Percentiles rank a stretch among this genome's conserved stretches.
Conservation (phyloP, 2,329 filamentous ascomycete genomes). For the Penicillium brasilianum region DNA sequence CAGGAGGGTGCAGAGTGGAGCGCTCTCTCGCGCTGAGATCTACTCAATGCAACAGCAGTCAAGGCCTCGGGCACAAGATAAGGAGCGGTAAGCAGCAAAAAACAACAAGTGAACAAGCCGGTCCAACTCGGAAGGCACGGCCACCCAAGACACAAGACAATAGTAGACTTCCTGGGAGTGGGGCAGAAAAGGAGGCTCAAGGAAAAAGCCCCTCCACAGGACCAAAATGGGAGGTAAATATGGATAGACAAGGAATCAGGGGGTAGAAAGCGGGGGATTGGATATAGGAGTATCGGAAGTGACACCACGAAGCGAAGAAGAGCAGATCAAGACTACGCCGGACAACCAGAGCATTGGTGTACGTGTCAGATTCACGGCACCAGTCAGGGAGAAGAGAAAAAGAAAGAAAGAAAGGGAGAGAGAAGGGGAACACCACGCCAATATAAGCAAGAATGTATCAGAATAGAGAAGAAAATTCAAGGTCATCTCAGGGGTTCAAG, state of each 20-base stretch:
- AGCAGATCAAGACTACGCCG: conserved; percentile 21
- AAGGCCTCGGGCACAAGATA: conserved; percentile 12
- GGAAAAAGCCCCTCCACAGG: neutral
- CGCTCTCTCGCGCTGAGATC: conserved; percentile 18
- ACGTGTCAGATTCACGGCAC: conserved; percentile 21
- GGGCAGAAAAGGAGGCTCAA: conserved; percentile 1
- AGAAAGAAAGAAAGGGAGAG: conserved; percentile 4
- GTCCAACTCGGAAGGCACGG: conserved; percentile 32
- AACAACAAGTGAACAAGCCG: conserved; percentile 20
- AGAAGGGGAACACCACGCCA: conserved; percentile 25
- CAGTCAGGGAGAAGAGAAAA: conserved; percentile 15
- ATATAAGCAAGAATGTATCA: conserved; percentile 17
- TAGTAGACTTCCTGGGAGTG: conserved; percentile 17
- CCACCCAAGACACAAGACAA: conserved; percentile 12
- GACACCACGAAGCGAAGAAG: conserved; percentile 29
- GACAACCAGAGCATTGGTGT: conserved; percentile 26
- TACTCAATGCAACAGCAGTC: conserved; percentile 11
- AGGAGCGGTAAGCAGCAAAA: conserved; percentile 10
- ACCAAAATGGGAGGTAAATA: conserved; percentile 15
- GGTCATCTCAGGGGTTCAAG: conserved; percentile 38
- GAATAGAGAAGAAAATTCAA: conserved; percentile 29
- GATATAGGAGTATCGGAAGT: conserved; percentile 34
- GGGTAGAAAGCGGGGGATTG: conserved; percentile 19
- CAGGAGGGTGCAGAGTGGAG: conserved; percentile 28
- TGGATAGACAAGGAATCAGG: conserved; percentile 26